A percentile compares a stretch with the other conserved stretches of the same genome.
Conservation (phyloP, 192 early-diverging fungal species). For the Funneliformis mosseae region DNA sequence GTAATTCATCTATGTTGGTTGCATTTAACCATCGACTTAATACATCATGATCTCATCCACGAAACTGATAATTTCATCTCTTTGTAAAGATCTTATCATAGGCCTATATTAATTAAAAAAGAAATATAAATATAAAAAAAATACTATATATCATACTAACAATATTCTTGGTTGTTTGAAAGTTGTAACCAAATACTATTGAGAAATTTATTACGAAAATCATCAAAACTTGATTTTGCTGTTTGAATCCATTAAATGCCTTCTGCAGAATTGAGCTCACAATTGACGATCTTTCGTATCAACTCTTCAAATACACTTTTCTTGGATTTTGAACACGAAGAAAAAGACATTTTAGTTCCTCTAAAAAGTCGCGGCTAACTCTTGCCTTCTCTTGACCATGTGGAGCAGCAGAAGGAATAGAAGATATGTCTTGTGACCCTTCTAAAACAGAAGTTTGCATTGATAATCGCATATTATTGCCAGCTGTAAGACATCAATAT, state of each 20-base stretch:
- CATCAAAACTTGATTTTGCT: background rate
- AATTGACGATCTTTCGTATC: background rate
- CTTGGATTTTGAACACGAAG: background rate
- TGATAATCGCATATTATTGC: background rate
- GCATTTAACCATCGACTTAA: background rate
- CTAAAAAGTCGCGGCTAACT: background rate
- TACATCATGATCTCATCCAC: background rate
- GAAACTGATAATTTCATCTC: background rate
- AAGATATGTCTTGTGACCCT: background rate
- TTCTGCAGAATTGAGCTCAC: background rate
- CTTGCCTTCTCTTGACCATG: no score
- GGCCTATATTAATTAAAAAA: background rate
- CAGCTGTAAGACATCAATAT: background rate
- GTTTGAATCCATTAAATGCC: background rate
- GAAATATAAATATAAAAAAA: background rate
- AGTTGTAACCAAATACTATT: background rate
- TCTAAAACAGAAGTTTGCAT: background rate
- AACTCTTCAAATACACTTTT: background rate
- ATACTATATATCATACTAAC: background rate
- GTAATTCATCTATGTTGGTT: background rate
- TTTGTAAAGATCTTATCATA: background rate
- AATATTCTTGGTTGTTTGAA: background rate
- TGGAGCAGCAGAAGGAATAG: no score
- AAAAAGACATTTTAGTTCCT: constrained; percentile 4
- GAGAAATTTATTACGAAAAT: background rate